phyloP scores from a whole-genome alignment of 345 rosid genomes.

The Eucalyptus lansdowneana region DNA sequence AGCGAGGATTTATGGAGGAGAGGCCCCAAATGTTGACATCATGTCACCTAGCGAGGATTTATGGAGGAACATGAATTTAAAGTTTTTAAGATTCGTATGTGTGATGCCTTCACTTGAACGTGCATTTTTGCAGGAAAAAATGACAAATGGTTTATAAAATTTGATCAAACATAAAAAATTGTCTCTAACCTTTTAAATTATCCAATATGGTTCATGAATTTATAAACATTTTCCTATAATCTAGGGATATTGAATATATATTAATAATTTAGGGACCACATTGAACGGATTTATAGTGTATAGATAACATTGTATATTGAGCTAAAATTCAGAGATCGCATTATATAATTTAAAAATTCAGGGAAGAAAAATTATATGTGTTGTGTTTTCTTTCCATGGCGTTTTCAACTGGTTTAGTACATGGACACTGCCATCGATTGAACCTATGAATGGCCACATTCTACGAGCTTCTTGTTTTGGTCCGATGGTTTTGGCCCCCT shows the following conservation, averaged over 20 bases:
- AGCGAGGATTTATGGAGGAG: neutral
- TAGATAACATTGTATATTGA: neutral
- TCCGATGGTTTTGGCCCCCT: neutral
- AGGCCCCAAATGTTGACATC: neutral
- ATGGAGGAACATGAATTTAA: neutral
- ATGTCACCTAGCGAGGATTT: neutral
- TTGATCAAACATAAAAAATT: neutral
- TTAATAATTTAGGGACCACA: neutral
- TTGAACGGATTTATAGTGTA: neutral
- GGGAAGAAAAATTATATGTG: neutral
- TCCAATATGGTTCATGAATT: neutral
- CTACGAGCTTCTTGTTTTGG: neutral
- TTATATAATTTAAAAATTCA: neutral
- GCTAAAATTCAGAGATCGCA: fast-evolving
- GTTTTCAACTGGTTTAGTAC: neutral
- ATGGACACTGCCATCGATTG: neutral
- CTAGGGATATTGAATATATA: neutral
- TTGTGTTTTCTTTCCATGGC: neutral
- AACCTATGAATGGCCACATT: neutral
- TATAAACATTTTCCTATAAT: neutral
- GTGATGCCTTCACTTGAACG: neutral
- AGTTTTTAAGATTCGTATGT: neutral
- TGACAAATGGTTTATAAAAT: neutral
- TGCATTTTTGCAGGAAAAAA: neutral
- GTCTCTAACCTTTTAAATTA: neutral